Conservation (phyloP, 1,284 basidiomycete species). For the Leccinum griseonigrum region DNA sequence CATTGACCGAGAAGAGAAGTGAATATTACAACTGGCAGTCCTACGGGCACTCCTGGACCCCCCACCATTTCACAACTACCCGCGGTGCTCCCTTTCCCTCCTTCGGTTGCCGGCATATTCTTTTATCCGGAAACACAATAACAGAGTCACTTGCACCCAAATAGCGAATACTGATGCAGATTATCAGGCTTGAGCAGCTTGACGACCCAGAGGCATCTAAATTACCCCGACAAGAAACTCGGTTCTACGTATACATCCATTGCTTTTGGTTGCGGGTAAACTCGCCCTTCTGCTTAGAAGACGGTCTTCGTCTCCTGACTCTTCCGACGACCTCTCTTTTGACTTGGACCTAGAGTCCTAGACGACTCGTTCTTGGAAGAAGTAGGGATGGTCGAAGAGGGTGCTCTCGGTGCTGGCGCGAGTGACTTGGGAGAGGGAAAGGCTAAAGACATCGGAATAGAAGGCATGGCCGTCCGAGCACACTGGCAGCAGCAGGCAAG, state of each 20-base stretch:
- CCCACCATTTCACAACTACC: no score
- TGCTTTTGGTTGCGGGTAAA: not conserved
- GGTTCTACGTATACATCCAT: conserved; percentile 5
- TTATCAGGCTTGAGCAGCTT: not conserved
- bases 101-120: no score
- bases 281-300: not conserved
- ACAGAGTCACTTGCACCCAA: no score
- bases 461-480: conserved; percentile 2
- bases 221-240: not conserved
- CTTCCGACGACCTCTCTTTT: conserved; percentile 28
- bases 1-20: no score
- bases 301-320: conserved; percentile 15
- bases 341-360: conserved; percentile 29
- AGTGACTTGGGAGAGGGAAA: conserved; percentile 19
- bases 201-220: conserved; percentile 8
- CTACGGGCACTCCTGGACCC: no score
- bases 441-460: conserved; percentile 8
- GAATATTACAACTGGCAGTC: no score
- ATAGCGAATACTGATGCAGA: no score
- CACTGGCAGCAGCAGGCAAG: not conserved
- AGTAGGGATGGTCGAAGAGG: conserved; percentile 30
- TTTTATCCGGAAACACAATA: no score
- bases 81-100: no score
- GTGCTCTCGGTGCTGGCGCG: conserved; percentile 13
- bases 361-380: conserved; percentile 32